Evolutionary conservation across 129 eudicot species (phyloP), one percentile per base, ranked within the genome.

Genomic region (Tanacetum coccineum): DNA sequence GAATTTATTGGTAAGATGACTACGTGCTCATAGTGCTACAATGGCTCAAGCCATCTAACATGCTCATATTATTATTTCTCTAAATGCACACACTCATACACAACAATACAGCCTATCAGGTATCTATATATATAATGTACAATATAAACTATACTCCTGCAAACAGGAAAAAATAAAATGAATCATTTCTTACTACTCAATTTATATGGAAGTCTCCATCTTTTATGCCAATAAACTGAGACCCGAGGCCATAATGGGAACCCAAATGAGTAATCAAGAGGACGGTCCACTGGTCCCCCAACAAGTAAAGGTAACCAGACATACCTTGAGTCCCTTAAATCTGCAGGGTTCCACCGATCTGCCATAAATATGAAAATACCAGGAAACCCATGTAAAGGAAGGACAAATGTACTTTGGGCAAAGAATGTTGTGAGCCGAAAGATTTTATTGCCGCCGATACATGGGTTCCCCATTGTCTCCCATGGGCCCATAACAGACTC

Each of bases 321-420:
- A 44, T 92, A 88, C 56, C 98, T 88, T 20, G 98, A 92, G 77
- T 92, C 96, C 83, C 87, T 77, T 82, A 92, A 83, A 71, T 88
- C 96, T 2, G 91, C 91, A 5, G 96, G 98, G 68, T 92, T 92
- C 98, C 98, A 92, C 36, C 98, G 67, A 61, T 92, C 96, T 2
- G 96, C 96, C 96, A 92, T 92, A 70, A 92, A 86, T 32, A 92
- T 76, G 59, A 81, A 88, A 44, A 70, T 57, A 26, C 90, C 96
- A 0, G 87, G 87, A n/a, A 84, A 62, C 62, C 98, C 98, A 0
- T 76, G 79, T 74, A 92, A 64, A 17, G 98, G 98, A 57, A 92
- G 72, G 73, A 92, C 98, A 66, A 76, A 88, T 8, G 98, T 88
- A 69, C 98, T 72, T 78, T 92, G 96, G 18, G 98, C 76, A 60